These are phyloP conservation scores for Pythium plurisporium DNA, from an alignment of 352 stramenopile species.

Conservation along the genomic window DNA sequence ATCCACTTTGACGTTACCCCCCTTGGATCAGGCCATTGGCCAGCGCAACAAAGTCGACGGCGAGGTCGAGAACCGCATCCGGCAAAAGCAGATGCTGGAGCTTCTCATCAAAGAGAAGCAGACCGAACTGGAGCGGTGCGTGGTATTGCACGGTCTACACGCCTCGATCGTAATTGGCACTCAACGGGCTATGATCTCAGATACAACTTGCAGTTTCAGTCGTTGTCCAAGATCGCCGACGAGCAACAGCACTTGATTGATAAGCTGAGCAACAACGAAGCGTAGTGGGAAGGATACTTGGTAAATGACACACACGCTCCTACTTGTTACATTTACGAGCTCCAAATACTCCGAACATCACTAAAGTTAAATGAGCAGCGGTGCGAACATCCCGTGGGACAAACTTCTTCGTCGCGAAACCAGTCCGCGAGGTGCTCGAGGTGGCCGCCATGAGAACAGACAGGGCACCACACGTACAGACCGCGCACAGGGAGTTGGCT, in stretches of 20 bases:
- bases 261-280: slow-evolving; percentile 87
- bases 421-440: slow-evolving; percentile 64
- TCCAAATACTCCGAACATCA: slow-evolving; percentile 18
- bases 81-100: slow-evolving; percentile 77
- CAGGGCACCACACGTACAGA: slow-evolving; percentile 89
- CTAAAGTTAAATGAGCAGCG: slow-evolving; percentile 27
- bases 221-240: slow-evolving; percentile 70
- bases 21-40: slow-evolving; percentile 47
- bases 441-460: slow-evolving; percentile 88
- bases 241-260: slow-evolving; percentile 80
- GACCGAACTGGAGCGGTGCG: slow-evolving; percentile 68
- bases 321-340: not conserved
- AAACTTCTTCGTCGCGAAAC: slow-evolving; percentile 46
- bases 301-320: not conserved
- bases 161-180: too few relatives aligned
- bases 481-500: slow-evolving; percentile 84
- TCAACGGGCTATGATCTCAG: slow-evolving; percentile 18
- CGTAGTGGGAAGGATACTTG: slow-evolving; percentile 18
- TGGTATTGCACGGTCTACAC: too few relatives aligned
- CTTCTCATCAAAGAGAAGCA: slow-evolving; percentile 81
- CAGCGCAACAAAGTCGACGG: slow-evolving; percentile 78
- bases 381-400: slow-evolving; percentile 49
- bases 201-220: slow-evolving; percentile 77
- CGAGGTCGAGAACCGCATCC: slow-evolving; percentile 78
- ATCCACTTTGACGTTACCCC: not conserved